phyloP scores from a whole-genome alignment of 768 basidiomycete species.

The Xerocomellus chrysenteron region DNA sequence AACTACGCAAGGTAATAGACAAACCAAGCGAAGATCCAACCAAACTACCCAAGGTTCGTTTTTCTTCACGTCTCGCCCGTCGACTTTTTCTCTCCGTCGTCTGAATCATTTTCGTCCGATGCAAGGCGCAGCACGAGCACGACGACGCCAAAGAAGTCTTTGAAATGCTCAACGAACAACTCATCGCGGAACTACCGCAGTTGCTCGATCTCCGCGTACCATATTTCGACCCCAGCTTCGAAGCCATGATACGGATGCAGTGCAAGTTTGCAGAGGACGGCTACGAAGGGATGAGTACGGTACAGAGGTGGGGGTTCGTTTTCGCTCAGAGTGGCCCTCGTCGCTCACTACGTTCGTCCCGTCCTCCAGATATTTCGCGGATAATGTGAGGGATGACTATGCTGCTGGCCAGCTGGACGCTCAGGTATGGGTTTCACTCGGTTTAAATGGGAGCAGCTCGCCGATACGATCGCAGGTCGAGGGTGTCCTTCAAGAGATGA shows the following conservation, averaged over 20 bases:
- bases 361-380: conserved; percentile 73
- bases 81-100: neutral
- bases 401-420: conserved; percentile 95
- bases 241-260: conserved; percentile 98
- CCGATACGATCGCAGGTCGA: conserved; percentile 63
- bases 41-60: conserved; percentile 75
- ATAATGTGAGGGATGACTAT: conserved; percentile 92
- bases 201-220: conserved; percentile 94
- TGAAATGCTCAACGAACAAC: conserved; percentile 88
- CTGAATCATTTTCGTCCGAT: neutral
- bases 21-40: conserved; percentile 94
- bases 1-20: conserved; percentile 82
- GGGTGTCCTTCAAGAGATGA: conserved; percentile 95
- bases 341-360: neutral
- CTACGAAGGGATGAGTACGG: conserved; percentile 93
- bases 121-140: conserved; percentile 86
- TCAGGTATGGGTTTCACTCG: conserved; percentile 51
- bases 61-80: neutral
- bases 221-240: conserved; percentile 97
- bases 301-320: conserved; percentile 62
- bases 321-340: neutral
- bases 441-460: neutral
- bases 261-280: conserved; percentile 97
- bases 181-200: conserved; percentile 87
- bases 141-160: conserved; percentile 95